Percentiles rank a stretch among this genome's conserved stretches.
These are phyloP conservation scores for Aspergillus sp. DNA, from an alignment of 2,329 filamentous ascomycete species.

Conservation along the genomic window DNA sequence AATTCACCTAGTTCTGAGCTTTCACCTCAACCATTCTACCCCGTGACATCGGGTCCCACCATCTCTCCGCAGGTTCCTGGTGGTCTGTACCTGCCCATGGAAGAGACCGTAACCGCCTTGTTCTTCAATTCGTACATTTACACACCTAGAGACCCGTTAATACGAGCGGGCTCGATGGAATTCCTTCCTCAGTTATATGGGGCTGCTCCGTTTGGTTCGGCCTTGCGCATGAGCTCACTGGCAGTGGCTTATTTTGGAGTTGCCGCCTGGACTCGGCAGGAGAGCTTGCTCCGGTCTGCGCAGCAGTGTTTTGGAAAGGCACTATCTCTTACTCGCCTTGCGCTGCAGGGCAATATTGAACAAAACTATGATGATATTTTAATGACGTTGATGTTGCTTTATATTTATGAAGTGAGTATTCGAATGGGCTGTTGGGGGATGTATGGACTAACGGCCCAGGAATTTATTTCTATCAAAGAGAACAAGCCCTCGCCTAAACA, in stretches of 20 bases:
- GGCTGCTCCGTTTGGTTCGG: slow-evolving; percentile 19
- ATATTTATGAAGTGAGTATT: slow-evolving; percentile 26
- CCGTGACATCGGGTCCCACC: background rate
- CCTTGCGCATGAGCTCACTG: slow-evolving; percentile 23
- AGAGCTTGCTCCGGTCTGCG: slow-evolving; percentile 20
- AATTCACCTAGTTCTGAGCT: background rate
- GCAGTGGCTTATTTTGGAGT: slow-evolving; percentile 31
- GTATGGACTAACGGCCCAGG: slow-evolving; percentile 12
- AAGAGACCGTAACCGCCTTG: slow-evolving; percentile 26
- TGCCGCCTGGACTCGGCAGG: slow-evolving; percentile 30
- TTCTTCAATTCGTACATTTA: slow-evolving; percentile 33
- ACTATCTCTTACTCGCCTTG: slow-evolving; percentile 24
- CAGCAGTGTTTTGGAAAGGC: slow-evolving; percentile 25
- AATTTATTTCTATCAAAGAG: slow-evolving; percentile 27
- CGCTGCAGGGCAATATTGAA: slow-evolving; percentile 20
- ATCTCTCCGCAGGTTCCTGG: slow-evolving; percentile 9
- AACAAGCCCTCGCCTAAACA: slow-evolving; percentile 21
- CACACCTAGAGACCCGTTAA: slow-evolving; percentile 25
- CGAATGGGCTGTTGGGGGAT: background rate
- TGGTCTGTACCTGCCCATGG: slow-evolving; percentile 22
- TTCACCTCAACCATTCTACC: background rate
- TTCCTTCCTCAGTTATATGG: slow-evolving; percentile 24
- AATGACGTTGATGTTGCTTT: slow-evolving; percentile 27
- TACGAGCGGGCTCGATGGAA: slow-evolving; percentile 29
- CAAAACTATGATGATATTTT: slow-evolving; percentile 23